Base-by-base conservation (phyloP, 2,329 filamentous ascomycete species). In the Penicillium hordei region DNA sequence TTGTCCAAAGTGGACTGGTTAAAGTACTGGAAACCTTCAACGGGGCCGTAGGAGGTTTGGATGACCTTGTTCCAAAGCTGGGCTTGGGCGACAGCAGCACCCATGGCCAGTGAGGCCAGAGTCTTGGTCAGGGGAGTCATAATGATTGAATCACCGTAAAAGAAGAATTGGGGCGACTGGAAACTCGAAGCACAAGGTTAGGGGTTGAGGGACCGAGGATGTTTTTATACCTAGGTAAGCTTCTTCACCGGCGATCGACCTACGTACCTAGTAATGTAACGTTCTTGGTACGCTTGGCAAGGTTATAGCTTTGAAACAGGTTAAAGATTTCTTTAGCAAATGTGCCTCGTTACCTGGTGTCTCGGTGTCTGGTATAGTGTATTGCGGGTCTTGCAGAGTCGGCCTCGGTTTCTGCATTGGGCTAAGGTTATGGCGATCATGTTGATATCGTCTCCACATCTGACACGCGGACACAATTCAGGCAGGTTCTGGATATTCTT, bases 1-100 rank as follows among this genome's bases (percentile, higher is more conserved):
- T 63, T 57, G 40, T 64, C 60, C 12, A 67, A 44, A 15, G 61
- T 61, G 9, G 62, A 60, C 27, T 59, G 49, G 31, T 64, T 68
- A 46, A 68, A 67, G 38, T 64, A 66, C 17, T 65, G 46, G 46
- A 60, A 66, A 15, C 62, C 65, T 45, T 65, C 50, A 19, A 68
- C 57, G 4, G 46, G 53, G 13, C 62, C 65, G 39, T 63, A 60
- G 4, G 49, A 53, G 34, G 62, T 68, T 23, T 66, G 43, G 19
- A 67, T 61, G 40, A 62, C 57, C 27, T 59, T 49, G 27, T 63
- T 58, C 58, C 61, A 67, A n/a, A 67, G 62, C 53, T 63, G 62
- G 15, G 62, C 58, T 27, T 64, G 60, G 31, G 54, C 51, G 33
- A 61, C 48, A 43, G 56, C 29, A 48, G 62, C 52, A 15, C 58